Conservation (phyloP, 805 yeast genomes). For the Jamesozyma hellenica region DNA sequence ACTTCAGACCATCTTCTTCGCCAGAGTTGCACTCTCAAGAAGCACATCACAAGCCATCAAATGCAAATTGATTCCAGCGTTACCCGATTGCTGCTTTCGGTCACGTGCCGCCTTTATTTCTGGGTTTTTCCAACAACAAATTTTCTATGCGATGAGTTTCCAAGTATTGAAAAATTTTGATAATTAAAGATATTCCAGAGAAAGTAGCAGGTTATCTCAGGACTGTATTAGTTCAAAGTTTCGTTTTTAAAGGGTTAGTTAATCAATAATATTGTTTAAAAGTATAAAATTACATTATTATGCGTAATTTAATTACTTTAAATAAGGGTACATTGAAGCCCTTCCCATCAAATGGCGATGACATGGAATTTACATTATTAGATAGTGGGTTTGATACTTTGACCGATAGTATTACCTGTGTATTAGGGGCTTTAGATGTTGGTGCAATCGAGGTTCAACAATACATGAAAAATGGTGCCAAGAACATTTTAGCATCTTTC, state of each 20-base stretch:
- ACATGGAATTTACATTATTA: constrained; percentile 11
- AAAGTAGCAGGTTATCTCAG: neutral
- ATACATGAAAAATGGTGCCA: constrained; percentile 53
- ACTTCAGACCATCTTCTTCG: too few species aligned
- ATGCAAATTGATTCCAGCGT: too few species aligned
- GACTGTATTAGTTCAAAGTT: too few species aligned
- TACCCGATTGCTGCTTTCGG: too few species aligned
- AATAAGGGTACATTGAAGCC: constrained; percentile 27
- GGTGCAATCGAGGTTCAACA: constrained; percentile 67
- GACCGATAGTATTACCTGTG: constrained; percentile 61
- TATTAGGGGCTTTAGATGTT: constrained; percentile 45
- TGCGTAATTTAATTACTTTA: constrained; percentile 28
- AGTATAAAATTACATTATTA: constrained; percentile 2
- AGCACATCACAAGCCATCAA: too few species aligned
- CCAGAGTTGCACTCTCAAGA: too few species aligned
- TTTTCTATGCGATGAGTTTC: neutral
- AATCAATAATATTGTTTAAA: too few species aligned
- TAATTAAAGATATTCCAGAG: neutral
- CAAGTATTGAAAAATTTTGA: neutral
- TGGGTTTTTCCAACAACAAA: neutral
- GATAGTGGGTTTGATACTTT: constrained; percentile 55
- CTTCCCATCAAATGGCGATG: constrained; percentile 8
- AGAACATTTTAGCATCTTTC: constrained; percentile 50
- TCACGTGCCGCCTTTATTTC: neutral
- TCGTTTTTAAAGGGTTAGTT: too few species aligned